Conservation (phyloP, 345 rosid genomes). For the Psidium guajava region DNA sequence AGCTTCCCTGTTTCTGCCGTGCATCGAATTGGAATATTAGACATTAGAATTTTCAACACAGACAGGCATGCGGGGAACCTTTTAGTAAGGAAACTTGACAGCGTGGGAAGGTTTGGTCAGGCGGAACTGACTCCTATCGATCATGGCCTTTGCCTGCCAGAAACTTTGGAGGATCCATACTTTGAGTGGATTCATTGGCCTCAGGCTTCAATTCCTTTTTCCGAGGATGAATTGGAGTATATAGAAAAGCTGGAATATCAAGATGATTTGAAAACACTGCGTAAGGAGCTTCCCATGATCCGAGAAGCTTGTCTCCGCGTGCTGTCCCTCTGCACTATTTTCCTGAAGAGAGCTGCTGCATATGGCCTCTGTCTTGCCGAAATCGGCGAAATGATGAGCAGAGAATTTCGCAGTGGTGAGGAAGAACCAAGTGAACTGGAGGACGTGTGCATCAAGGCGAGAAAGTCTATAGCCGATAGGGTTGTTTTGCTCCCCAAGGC, state of each 20-base stretch:
- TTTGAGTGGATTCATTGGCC: conserved; percentile 99
- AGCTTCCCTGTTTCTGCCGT: conserved; percentile 91
- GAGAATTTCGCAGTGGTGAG: conserved; percentile 74
- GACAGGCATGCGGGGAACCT: conserved; percentile 98
- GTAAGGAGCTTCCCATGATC: conserved; percentile 83
- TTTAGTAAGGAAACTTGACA: conserved; percentile 70
- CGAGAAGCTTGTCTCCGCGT: conserved; percentile 87
- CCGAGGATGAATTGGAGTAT: conserved; percentile 88
- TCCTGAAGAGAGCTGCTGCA: conserved; percentile 83
- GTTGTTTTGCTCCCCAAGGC: conserved; percentile 50
- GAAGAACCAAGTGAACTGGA: conserved; percentile 98
- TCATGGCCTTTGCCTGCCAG: conserved; percentile 96
- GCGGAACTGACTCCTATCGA: conserved; percentile 93
- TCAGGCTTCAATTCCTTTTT: conserved; percentile 94
- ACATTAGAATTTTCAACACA: conserved; percentile 80
- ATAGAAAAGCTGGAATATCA: conserved; percentile 57
- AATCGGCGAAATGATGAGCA: conserved; percentile 99
- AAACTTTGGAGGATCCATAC: conserved; percentile 95
- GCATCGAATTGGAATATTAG: conserved; percentile 89
- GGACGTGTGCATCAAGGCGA: conserved; percentile 82
- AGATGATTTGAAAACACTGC: conserved; percentile 68
- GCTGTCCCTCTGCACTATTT: conserved; percentile 68
- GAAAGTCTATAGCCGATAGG: conserved; percentile 51
- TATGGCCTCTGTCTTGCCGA: conserved; percentile 80
- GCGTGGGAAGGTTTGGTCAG: conserved; percentile 63